A percentile compares a stretch with the other conserved stretches of the same genome.
Conservation (phyloP, 2,329 filamentous ascomycete species). For the Simplicillium aogashimaense region DNA sequence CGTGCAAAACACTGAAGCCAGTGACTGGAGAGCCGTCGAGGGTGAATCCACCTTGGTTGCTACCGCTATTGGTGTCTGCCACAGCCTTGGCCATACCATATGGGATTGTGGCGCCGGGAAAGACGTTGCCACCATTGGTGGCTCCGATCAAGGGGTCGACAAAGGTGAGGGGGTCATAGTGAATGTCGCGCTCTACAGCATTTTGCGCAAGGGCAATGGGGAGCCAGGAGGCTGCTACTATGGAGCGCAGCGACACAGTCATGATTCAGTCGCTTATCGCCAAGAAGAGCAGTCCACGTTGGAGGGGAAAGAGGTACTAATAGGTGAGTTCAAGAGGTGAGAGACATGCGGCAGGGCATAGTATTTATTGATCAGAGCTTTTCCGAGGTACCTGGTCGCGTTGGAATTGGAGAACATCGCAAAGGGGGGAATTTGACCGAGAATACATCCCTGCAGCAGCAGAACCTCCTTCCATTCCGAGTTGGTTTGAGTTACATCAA, state of each 20-base stretch:
- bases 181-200: neutral
- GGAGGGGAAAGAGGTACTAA: too few relatives aligned
- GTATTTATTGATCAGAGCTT: too few relatives aligned
- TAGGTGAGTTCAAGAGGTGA: too few relatives aligned
- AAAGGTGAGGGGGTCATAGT: conserved; percentile 19
- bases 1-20: conserved; percentile 49
- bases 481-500: too few relatives aligned
- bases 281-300: too few relatives aligned
- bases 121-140: conserved; percentile 31
- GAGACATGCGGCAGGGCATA: too few relatives aligned
- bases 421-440: too few relatives aligned
- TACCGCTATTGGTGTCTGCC: conserved; percentile 41
- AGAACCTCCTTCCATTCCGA: too few relatives aligned
- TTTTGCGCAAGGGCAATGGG: neutral
- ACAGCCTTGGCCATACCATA: conserved; percentile 47
- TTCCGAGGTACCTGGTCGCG: too few relatives aligned
- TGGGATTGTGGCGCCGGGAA: conserved; percentile 30
- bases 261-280: neutral
- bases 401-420: too few relatives aligned
- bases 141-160: conserved; percentile 31
- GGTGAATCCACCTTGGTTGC: conserved; percentile 48
- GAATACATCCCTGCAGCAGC: too few relatives aligned
- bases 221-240: neutral
- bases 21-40: conserved; percentile 37
- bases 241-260: neutral